Percentiles rank a stretch among this genome's conserved stretches.
Conservation (phyloP, 2,329 filamentous ascomycete genomes). For the Aspergillus tamarii region DNA sequence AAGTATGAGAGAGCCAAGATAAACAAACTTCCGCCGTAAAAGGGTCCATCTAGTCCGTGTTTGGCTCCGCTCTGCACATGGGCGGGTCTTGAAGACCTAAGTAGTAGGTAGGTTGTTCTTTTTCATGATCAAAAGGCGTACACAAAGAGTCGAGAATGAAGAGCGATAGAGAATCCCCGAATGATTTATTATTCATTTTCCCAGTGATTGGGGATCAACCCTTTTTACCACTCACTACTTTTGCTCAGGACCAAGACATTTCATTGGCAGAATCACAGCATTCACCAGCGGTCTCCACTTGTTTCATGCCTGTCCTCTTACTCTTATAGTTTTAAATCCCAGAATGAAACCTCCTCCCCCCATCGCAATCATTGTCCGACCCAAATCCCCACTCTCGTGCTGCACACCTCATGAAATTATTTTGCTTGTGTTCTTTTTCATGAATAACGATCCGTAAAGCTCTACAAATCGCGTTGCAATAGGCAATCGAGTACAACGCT, state of each 20-base stretch:
- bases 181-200: no score
- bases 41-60: no score
- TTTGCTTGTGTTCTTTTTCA: neutral
- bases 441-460: neutral
- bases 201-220: no score
- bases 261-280: neutral
- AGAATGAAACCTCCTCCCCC: neutral
- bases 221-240: no score
- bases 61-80: neutral
- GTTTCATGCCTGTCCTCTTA: neutral
- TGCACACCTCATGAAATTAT: neutral
- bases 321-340: neutral
- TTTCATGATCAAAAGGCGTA: neutral
- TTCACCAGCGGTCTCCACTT: neutral
- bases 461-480: neutral
- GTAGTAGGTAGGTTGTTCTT: neutral
- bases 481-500: neutral
- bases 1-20: neutral
- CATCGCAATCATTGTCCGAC: neutral
- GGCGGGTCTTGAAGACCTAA: neutral
- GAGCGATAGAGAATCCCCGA: no score
- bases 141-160: neutral
- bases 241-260: neutral
- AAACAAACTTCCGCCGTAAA: neutral
- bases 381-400: neutral